phyloP scores from a whole-genome alignment of 345 rosid genomes.

The Litchi chinensis region DNA sequence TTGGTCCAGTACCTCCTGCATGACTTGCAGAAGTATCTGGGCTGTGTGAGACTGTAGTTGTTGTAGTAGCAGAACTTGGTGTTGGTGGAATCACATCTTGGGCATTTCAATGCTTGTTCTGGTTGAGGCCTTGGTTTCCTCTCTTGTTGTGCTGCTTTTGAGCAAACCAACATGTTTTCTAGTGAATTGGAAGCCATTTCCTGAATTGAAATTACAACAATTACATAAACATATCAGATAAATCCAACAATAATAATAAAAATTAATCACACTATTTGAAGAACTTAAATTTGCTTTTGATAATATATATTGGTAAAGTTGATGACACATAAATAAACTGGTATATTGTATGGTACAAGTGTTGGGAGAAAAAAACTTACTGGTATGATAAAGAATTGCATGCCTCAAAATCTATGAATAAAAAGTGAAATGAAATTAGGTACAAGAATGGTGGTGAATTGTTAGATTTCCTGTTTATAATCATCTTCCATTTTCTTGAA shows the following conservation, averaged over 20 bases:
- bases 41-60: conserved; percentile 86
- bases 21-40: conserved; percentile 84
- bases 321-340: no score
- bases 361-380: background rate
- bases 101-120: conserved; percentile 71
- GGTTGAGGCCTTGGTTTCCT: conserved; percentile 64
- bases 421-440: conserved; percentile 4
- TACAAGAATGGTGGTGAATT: background rate
- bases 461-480: background rate
- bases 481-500: background rate
- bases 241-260: no score
- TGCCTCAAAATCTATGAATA: background rate
- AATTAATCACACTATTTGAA: conserved; percentile 5
- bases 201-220: conserved; percentile 31
- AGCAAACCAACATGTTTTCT: conserved; percentile 66
- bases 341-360: no score
- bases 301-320: background rate
- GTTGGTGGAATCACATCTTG: conserved; percentile 80
- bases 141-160: conserved; percentile 48
- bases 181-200: conserved; percentile 57
- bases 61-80: conserved; percentile 92
- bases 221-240: no score
- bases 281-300: background rate
- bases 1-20: conserved; percentile 90
- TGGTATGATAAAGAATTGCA: background rate